Evolutionary conservation across 371 early-diverging fungal genomes (phyloP), one percentile per base, ranked within the genome.

Genomic region (Mucor indicus): DNA sequence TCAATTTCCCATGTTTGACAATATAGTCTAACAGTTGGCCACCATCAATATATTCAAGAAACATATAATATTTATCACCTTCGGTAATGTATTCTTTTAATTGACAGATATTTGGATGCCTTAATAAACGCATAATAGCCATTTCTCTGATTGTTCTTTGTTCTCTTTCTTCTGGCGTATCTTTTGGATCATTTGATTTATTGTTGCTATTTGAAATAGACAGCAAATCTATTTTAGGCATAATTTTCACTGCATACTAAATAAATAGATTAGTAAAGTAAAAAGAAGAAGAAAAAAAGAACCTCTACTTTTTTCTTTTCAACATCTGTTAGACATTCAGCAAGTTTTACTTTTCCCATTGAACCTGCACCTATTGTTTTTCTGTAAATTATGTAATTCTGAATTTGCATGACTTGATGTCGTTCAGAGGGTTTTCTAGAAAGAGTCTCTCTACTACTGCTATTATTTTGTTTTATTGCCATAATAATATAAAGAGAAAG

Each of bases 291-390:
- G n/a, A n/a, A n/a, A n/a, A n/a, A n/a, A n/a, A n/a, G n/a, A n/a
- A n/a, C n/a, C n/a, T n/a, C 49, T 62, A 69, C 69, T 50, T 73
- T 67, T 53, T 69, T 57, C 36, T 64, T 64, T 33, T 60, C 45
- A 8, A 22, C 48, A 42, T 73, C 74, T 2, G 67, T 67, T 33
- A 69, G 21, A 44, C 74, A 73, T 47, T 73, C 80, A 13, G 92
- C 99, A 19, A 98, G 71, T 59, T 98, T 96, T 38, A 99, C 99
- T 67, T 95, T 94, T 48, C 97, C 95, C 90, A 96, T 98, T 42
- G 93, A 92, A 13, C 99, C 99, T 27, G 91, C 92, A 15, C 99
- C 99, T 39, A 99, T 80, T 2, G 93, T 91, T 62, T 95, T 97
- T 40, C 67, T 51, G 36, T 64, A 67, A 36, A 73, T 69, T 29